Evolutionary conservation across 2,329 filamentous ascomycete species (phyloP).

Genomic region (Pestalotiopsis sp.): DNA sequence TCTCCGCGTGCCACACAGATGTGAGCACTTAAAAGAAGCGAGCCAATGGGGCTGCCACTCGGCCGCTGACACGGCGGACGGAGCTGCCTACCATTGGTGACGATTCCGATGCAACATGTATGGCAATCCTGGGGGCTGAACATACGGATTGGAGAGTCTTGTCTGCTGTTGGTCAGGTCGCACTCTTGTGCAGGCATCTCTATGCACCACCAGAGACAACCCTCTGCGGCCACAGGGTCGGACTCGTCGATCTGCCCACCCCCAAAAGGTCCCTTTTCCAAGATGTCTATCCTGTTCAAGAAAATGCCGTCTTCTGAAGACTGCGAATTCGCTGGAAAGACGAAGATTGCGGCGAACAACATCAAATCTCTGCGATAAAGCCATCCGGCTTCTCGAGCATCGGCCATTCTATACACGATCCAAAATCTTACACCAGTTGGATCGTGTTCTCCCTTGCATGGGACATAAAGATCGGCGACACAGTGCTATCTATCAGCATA

Average conservation of each 20-base stretch:
- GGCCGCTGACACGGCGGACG: conserved; percentile 3
- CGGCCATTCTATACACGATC: neutral
- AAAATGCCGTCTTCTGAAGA: neutral
- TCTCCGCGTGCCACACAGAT: neutral
- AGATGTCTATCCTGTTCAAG: neutral
- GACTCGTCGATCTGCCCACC: conserved; percentile 1
- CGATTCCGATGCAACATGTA: neutral
- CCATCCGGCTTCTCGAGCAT: neutral
- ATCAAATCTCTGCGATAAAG: neutral
- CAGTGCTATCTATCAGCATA: neutral
- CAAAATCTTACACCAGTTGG: neutral
- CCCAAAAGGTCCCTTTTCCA: neutral
- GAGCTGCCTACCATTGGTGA: conserved; percentile 2
- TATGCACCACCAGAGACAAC: neutral
- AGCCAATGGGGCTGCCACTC: neutral
- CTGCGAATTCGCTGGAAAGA: neutral
- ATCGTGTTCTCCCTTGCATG: neutral
- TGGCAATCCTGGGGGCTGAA: conserved; percentile 6
- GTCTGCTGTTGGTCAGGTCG: conserved; percentile 11
- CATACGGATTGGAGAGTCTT: neutral
- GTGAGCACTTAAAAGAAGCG: conserved; percentile 2
- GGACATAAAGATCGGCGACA: neutral
- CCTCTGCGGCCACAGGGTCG: neutral
- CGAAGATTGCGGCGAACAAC: neutral
- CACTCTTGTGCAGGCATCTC: neutral